phyloP scores from a whole-genome alignment of 2,329 filamentous ascomycete species.

The Metarhizium brunneum region DNA sequence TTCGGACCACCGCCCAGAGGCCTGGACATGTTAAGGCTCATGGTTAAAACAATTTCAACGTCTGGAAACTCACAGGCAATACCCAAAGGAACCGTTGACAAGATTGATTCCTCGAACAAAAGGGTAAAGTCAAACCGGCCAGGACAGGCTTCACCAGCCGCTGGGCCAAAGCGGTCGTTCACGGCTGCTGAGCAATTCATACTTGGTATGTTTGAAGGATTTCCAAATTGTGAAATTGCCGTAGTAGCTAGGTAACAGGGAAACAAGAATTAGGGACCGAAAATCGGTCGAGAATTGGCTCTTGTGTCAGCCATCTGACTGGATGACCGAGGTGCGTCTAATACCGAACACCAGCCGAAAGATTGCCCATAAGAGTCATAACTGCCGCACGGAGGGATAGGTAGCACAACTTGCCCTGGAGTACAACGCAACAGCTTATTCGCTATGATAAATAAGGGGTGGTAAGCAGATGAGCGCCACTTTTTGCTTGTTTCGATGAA shows the following conservation, averaged over 20 bases:
- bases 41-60: rapidly evolving
- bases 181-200: slow-evolving; percentile 1
- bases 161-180: slow-evolving; percentile 10
- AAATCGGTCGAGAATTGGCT: too few species aligned
- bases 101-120: slow-evolving; percentile 17
- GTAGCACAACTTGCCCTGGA: too few species aligned
- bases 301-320: too few species aligned
- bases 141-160: slow-evolving; percentile 11
- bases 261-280: neutral
- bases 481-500: too few species aligned
- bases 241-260: neutral
- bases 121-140: slow-evolving; percentile 19
- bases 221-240: neutral
- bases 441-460: too few species aligned
- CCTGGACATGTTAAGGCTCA: neutral
- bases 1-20: neutral
- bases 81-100: slow-evolving; percentile 9
- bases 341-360: too few species aligned
- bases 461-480: too few species aligned
- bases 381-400: too few species aligned
- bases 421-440: too few species aligned
- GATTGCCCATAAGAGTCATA: too few species aligned
- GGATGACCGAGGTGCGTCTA: too few species aligned
- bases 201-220: neutral
- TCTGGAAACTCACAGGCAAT: neutral